phyloP scores from a whole-genome alignment of 108 stramenopile genomes.

The Conticribra weissflogii region DNA sequence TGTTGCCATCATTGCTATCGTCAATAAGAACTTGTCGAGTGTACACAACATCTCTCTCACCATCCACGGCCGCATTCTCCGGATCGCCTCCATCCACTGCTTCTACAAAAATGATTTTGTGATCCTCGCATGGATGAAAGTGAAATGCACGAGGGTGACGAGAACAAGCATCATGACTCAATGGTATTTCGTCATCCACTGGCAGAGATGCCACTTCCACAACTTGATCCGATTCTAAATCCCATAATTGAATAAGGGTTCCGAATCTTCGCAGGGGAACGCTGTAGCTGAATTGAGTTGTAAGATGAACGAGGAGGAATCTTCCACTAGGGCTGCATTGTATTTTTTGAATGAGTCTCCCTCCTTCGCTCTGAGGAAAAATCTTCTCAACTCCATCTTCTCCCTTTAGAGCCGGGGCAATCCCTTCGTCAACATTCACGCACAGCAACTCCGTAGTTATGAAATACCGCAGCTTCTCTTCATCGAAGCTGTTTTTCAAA shows the following conservation, averaged over 20 bases:
- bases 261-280: conserved; percentile 39
- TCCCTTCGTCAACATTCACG: not conserved
- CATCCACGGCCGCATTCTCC: conserved; percentile 24
- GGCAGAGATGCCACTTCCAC: conserved; percentile 23
- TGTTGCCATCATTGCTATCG: not conserved
- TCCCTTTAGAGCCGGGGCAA: not conserved
- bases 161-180: conserved; percentile 44
- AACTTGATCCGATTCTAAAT: conserved; percentile 11
- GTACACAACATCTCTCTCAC: conserved; percentile 41
- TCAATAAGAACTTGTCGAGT: conserved; percentile 12
- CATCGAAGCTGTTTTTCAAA: conserved; percentile 45
- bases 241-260: conserved; percentile 35
- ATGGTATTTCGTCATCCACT: conserved; percentile 50
- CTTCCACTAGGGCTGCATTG: conserved; percentile 33
- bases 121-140: conserved; percentile 33
- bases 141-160: conserved; percentile 34
- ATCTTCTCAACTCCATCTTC: conserved; percentile 4
- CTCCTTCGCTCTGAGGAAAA: conserved; percentile 15
- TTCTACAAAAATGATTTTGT: conserved; percentile 18
- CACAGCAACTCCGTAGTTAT: conserved; percentile 24
- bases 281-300: conserved; percentile 35
- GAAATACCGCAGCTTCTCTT: conserved; percentile 28
- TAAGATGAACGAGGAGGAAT: conserved; percentile 19
- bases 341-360: conserved; percentile 19
- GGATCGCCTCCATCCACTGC: conserved; percentile 44